Conservation (phyloP, 768 basidiomycete genomes). For the Amanita molliuscula region DNA sequence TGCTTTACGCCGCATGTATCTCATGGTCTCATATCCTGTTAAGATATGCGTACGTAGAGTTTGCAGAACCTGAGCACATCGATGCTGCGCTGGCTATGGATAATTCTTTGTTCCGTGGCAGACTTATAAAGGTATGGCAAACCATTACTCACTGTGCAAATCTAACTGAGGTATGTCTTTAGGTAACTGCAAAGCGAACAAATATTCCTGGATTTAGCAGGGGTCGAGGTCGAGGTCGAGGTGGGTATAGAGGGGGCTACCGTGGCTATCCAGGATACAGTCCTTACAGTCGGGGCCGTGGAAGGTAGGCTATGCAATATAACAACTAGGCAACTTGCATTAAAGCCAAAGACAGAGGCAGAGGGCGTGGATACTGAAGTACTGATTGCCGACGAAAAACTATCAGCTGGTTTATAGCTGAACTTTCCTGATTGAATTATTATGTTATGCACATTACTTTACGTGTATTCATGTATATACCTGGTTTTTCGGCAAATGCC, state of each 20-base stretch:
- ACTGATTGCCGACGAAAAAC: constrained; percentile 19
- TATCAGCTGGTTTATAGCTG: constrained; percentile 4
- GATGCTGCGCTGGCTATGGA: constrained; percentile 89
- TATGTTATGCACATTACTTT: constrained; percentile 3
- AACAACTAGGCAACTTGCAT: constrained; percentile 1
- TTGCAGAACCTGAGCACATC: constrained; percentile 86
- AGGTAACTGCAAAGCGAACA: constrained; percentile 95
- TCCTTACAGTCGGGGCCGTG: constrained; percentile 59
- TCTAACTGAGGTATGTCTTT: neutral
- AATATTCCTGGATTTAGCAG: constrained; percentile 90
- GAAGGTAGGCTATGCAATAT: constrained; percentile 46
- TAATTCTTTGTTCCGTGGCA: constrained; percentile 90
- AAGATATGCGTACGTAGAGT: constrained; percentile 98
- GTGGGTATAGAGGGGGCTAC: constrained; percentile 37
- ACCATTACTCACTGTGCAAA: neutral
- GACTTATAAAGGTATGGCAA: constrained; percentile 70
- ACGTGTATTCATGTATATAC: constrained; percentile 8
- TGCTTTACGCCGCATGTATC: constrained; percentile 1
- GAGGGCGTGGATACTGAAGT: constrained; percentile 73
- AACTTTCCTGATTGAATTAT: constrained; percentile 1
- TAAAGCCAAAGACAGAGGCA: constrained; percentile 16
- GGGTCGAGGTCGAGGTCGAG: constrained; percentile 67
- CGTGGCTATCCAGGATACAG: constrained; percentile 31
- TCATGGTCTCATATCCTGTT: neutral
- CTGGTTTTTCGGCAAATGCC: constrained; percentile 1